phyloP scores from a whole-genome alignment of 306 rosid genomes.

The Cicer judaicum region DNA sequence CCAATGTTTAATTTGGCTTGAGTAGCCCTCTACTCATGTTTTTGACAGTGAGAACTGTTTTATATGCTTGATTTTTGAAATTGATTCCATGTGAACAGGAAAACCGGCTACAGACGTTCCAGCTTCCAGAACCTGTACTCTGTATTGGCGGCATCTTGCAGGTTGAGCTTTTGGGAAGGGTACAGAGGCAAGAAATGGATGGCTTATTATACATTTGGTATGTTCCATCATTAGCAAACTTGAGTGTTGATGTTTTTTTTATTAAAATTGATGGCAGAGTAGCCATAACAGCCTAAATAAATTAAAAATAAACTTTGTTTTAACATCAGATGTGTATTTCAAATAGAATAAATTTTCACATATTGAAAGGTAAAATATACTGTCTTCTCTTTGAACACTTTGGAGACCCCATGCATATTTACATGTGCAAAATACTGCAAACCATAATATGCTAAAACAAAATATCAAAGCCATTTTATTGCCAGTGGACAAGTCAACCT shows the following conservation, averaged over 20 bases:
- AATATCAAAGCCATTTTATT: too few relatives aligned
- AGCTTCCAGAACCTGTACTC: constrained; percentile 90
- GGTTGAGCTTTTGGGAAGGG: constrained; percentile 89
- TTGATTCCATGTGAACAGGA: constrained; percentile 57
- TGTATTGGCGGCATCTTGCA: constrained; percentile 92
- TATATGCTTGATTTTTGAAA: constrained; percentile 33
- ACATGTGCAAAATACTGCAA: too few relatives aligned
- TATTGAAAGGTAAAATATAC: too few relatives aligned
- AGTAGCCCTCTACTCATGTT: constrained; percentile 8
- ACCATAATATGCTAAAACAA: too few relatives aligned
- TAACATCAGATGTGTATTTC: too few relatives aligned
- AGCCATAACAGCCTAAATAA: constrained; percentile 1
- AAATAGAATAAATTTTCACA: too few relatives aligned
- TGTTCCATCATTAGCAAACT: constrained; percentile 38
- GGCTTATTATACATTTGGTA: constrained; percentile 85
- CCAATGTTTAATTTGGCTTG: not conserved
- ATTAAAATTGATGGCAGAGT: constrained; percentile 32
- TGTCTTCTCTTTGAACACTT: too few relatives aligned
- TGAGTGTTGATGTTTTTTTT: constrained; percentile 26
- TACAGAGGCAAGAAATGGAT: constrained; percentile 88
- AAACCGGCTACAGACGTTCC: constrained; percentile 66
- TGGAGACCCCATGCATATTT: too few relatives aligned
- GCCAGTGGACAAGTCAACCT: too few relatives aligned
- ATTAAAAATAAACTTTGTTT: not conserved
- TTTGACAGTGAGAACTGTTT: constrained; percentile 18